phyloP scores from a whole-genome alignment of 2,329 filamentous ascomycete genomes.

The Diplodia seriata region DNA sequence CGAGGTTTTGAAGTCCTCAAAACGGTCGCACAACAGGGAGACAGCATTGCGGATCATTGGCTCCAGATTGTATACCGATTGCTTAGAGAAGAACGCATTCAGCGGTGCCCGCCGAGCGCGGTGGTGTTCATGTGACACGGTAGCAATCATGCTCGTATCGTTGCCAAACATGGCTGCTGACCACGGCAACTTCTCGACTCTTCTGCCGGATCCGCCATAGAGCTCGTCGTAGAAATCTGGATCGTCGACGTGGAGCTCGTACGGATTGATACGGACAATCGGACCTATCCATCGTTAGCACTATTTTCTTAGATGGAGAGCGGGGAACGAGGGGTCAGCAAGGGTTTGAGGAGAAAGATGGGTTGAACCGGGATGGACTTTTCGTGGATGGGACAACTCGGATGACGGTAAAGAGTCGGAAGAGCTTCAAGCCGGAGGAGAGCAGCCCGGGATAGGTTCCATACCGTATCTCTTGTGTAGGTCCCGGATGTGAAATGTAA shows the following conservation, averaged over 20 bases:
- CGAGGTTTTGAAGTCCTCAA: slow-evolving; percentile 28
- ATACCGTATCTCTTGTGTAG: slow-evolving; percentile 39
- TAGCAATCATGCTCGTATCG: slow-evolving; percentile 29
- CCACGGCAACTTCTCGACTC: slow-evolving; percentile 35
- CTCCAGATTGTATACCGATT: slow-evolving; percentile 37
- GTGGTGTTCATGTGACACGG: slow-evolving; percentile 38
- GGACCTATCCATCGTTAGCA: slow-evolving; percentile 35
- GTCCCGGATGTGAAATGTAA: slow-evolving; percentile 37
- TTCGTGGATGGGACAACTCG: background rate
- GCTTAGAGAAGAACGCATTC: slow-evolving; percentile 40
- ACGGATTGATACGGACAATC: slow-evolving; percentile 45
- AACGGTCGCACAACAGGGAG: slow-evolving; percentile 37
- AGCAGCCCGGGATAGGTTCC: background rate
- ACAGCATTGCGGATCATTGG: slow-evolving; percentile 35
- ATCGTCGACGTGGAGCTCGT: slow-evolving; percentile 42
- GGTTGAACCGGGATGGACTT: background rate
- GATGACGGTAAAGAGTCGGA: slow-evolving; percentile 13
- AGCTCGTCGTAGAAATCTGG: slow-evolving; percentile 38
- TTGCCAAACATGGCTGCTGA: slow-evolving; percentile 35
- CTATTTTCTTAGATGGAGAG: background rate
- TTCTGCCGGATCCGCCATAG: slow-evolving; percentile 14
- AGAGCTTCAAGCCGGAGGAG: background rate
- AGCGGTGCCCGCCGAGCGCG: slow-evolving; percentile 37
- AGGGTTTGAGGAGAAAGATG: slow-evolving; percentile 17
- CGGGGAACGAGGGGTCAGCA: background rate